Evolutionary conservation across 2,329 filamentous ascomycete genomes (phyloP).

Genomic region (Neurospora sp.): DNA sequence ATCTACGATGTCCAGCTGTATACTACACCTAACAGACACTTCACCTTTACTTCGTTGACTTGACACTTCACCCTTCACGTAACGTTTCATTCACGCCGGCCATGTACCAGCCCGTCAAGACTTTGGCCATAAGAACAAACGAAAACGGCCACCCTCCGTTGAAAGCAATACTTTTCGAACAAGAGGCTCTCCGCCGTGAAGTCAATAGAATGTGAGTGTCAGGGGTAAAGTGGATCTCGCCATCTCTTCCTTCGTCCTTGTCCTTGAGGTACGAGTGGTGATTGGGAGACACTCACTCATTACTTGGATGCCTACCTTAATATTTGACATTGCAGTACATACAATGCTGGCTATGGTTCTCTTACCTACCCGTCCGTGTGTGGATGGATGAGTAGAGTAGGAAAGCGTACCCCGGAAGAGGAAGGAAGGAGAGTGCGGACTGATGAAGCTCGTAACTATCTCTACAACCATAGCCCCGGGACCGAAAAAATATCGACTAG

Average conservation of each 20-base stretch:
- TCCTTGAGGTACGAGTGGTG: not conserved
- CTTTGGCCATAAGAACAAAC: no score
- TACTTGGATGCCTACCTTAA: no score
- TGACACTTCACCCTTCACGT: not conserved
- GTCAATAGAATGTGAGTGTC: not conserved
- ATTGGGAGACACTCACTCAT: not conserved
- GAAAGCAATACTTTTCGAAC: not conserved
- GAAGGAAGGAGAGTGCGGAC: not conserved
- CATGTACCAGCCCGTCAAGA: not conserved
- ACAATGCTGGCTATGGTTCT: no score
- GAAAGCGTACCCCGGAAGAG: not conserved
- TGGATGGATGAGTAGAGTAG: not conserved
- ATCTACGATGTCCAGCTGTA: not conserved
- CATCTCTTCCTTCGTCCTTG: not conserved
- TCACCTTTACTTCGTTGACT: not conserved
- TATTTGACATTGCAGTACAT: no score
- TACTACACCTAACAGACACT: not conserved
- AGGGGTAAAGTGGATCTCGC: not conserved
- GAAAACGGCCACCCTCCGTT: no score
- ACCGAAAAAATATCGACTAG: not conserved
- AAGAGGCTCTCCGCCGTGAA: no score
- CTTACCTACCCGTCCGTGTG: not conserved
- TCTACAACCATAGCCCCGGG: not conserved
- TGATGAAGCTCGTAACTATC: not conserved
- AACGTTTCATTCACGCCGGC: not conserved